Evolutionary conservation across 495 filamentous ascomycete genomes (phyloP), one percentile per base, ranked within the genome.

Genomic region (Amphirosellinia nigrospora): DNA sequence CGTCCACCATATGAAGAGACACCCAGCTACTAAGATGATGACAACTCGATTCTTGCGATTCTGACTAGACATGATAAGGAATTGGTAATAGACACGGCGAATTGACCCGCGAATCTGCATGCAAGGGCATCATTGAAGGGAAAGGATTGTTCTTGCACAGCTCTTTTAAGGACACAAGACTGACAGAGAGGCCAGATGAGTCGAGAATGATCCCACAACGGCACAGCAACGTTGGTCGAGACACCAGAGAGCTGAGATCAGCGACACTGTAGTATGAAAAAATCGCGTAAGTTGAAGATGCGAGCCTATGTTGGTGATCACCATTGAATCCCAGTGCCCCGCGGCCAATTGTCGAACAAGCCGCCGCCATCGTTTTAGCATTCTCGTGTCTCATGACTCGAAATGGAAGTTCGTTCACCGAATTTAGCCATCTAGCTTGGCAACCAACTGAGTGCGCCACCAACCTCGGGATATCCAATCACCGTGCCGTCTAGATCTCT

Each of bases 1-100:
- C 30, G 70, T 72, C 73, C 71, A 77, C 69, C 71, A 75, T 60
- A 75, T 28, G 55, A 59, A 11, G 39, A 77, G 39, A n/a, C 21
- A 48, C n/a, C 71, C 56, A 21, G 52, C 61, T 30, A 73, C 39
- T 16, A 73, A 26, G 30, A 73, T 36, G 16, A 71, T 50, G 28
- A 43, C 63, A 58, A 21, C 52, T 32, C 45, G 32, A 36, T 28
- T 0, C 46, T 23, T 63, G 32, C 68, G 62, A 32, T 34, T 30
- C 32, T 19, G 43, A 28, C n/a, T 56, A 21, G 45, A 43, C 67
- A 69, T 63, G 2, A 23, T 68, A n/a, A 15, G 9, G 21, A 36
- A 50, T 1, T 5, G 48, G 13, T 16, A 26, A 28, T 8, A 32
- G 3, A 23, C 7, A 46, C 3, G 3, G 39, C n/a, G 32, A 36